Evolutionary conservation across 139 green algal genomes (phyloP).

Genomic region (Trebouxia sp.): DNA sequence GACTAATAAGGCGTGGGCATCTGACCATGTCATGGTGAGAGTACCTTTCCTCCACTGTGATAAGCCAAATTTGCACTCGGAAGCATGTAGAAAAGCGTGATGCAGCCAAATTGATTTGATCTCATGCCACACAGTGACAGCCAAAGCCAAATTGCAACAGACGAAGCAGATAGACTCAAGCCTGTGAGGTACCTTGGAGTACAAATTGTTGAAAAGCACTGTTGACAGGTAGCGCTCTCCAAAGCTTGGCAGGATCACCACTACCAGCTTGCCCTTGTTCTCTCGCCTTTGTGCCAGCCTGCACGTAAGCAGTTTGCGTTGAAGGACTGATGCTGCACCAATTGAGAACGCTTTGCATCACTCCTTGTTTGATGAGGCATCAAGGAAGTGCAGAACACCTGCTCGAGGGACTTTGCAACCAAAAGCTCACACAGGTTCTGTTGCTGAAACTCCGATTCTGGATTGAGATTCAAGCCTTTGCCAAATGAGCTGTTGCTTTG

Average conservation of each 20-base stretch:
- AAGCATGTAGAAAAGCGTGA: no score
- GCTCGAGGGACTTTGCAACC: not conserved
- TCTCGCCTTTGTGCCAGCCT: constrained; percentile 75
- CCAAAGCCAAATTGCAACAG: not conserved
- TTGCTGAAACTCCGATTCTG: no score
- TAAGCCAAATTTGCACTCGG: no score
- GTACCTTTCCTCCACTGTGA: no score
- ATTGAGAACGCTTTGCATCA: not conserved
- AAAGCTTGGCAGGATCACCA: constrained; percentile 90
- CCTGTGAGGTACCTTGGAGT: constrained; percentile 40
- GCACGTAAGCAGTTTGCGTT: not conserved
- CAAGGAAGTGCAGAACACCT: not conserved
- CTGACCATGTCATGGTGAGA: no score
- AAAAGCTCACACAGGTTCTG: no score
- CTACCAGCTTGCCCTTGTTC: constrained; percentile 94
- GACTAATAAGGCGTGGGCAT: no score
- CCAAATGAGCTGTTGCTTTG: no score
- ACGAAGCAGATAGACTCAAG: not conserved
- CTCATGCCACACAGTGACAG: no score
- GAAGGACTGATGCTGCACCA: not conserved
- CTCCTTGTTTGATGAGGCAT: not conserved
- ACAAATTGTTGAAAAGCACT: constrained; percentile 86
- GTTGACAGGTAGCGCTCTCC: constrained; percentile 95
- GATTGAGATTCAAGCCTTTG: no score
- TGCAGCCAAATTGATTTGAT: no score